Evolutionary conservation across 2,329 filamentous ascomycete genomes (phyloP), one percentile per base, ranked within the genome.

Genomic region (Talaromyces piceae): DNA sequence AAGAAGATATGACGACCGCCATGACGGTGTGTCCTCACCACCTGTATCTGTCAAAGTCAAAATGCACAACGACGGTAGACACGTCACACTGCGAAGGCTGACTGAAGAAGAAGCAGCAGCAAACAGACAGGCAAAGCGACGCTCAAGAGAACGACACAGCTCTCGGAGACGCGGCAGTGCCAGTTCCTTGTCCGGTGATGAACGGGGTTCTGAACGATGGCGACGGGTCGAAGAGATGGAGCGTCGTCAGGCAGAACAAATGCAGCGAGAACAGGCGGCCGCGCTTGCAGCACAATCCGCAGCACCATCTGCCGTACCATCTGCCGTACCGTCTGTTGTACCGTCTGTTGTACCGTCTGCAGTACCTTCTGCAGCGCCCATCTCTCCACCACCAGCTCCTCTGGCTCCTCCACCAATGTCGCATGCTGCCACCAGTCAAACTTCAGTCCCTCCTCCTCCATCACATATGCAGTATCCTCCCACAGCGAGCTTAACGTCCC

Each of bases 1-100:
- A 47, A 41, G n/a, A 39, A 41, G 43, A 26, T 27, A 47, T 13
- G 45, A 73, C 41, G 71, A 73, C 54, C 62, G 58, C 31, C 63
- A 68, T 37, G 70, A 74, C 41, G 71, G 73, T 54, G 67, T 75
- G 26, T 72, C 72, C 22, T 80, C 78, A 0, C 80, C 79, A n/a
- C 79, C 80, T 2, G 79, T 83, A 44, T 81, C 77, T 26, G 76
- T 85, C 50, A 82, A 83, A 63, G 76, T 84, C 39, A 82, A 82
- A 61, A 81, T 83, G 75, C 80, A 83, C 64, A 77, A 78, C 52
- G 80, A 84, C 56, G 80, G 80, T 22, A 74, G 80, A 6, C 78
- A 82, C 59, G 80, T 85, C 30, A 85, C 82, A 2, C 71, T 85
- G 6, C 73, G 81, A 25, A 72, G 80, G 11, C 67, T 85, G 23